phyloP scores from a whole-genome alignment of 495 filamentous ascomycete species.

The Penicillium steckii region DNA sequence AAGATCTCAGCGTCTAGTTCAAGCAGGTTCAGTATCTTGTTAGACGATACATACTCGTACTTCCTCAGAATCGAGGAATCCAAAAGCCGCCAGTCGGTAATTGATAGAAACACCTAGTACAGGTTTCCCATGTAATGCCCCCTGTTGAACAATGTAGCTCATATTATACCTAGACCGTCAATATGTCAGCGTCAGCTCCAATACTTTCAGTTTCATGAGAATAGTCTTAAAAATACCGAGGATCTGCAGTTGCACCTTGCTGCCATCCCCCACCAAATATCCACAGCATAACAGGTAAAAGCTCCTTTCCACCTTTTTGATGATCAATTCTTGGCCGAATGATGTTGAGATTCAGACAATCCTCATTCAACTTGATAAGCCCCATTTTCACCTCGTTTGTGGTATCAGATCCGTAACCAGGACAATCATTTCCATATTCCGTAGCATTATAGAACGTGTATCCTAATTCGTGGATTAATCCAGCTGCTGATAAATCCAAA shows the following conservation, averaged over 20 bases:
- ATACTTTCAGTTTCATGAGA: slow-evolving; percentile 2
- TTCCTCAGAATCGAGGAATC: slow-evolving; percentile 60
- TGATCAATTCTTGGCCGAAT: slow-evolving; percentile 51
- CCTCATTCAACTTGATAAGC: slow-evolving; percentile 43
- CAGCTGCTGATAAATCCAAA: slow-evolving; percentile 2
- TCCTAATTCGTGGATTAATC: background rate
- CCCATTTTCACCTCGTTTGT: slow-evolving; percentile 23
- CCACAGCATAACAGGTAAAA: slow-evolving; percentile 64
- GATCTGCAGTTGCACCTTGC: slow-evolving; percentile 36
- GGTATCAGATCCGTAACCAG: slow-evolving; percentile 35
- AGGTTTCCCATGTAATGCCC: slow-evolving; percentile 48
- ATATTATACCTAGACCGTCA: slow-evolving; percentile 29
- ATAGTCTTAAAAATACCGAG: slow-evolving; percentile 23
- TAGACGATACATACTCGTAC: slow-evolving; percentile 29
- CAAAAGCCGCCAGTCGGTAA: slow-evolving; percentile 70
- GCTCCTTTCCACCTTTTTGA: slow-evolving; percentile 22
- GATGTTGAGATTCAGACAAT: slow-evolving; percentile 67
- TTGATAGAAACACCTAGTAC: slow-evolving; percentile 73
- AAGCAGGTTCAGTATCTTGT: background rate
- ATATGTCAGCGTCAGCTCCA: background rate
- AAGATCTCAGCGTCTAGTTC: background rate
- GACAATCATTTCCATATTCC: slow-evolving; percentile 37
- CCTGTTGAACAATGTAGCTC: slow-evolving; percentile 37
- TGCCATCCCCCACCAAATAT: slow-evolving; percentile 63
- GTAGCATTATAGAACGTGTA: slow-evolving; percentile 32